Evolutionary conservation across 805 yeast genomes (phyloP).

Genomic region (Clavispora vitiphila): DNA sequence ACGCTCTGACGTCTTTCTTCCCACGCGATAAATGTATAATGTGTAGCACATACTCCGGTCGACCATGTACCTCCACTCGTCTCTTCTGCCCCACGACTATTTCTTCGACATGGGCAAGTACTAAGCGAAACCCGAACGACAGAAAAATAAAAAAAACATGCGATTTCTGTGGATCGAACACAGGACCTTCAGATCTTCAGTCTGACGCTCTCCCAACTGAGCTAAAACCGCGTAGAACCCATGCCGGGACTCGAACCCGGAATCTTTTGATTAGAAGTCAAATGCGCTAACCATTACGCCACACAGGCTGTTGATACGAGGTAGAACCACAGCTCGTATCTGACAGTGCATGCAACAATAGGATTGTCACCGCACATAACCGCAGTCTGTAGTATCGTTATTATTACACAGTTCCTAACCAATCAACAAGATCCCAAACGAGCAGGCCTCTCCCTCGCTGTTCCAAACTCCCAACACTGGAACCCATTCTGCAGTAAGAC

Average conservation of each 20-base stretch:
- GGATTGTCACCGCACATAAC: neutral
- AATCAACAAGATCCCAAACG: constrained; percentile 10
- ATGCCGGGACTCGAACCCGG: constrained; percentile 22
- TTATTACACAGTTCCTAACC: neutral
- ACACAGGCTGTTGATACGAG: constrained; percentile 11
- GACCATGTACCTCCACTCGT: too few species aligned
- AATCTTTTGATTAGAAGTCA: constrained; percentile 20
- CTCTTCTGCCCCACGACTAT: too few species aligned
- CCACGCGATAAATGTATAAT: too few species aligned
- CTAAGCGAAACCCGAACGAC: too few species aligned
- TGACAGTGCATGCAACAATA: constrained; percentile 3
- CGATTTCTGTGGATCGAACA: constrained; percentile 20
- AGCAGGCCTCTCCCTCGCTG: constrained; percentile 5
- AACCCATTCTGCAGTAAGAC: constrained; percentile 13
- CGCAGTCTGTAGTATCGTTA: neutral
- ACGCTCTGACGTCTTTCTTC: too few species aligned
- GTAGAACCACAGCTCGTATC: neutral
- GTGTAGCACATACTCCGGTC: too few species aligned
- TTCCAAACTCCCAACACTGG: constrained; percentile 14
- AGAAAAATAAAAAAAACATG: constrained; percentile 3
- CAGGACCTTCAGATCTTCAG: constrained; percentile 24
- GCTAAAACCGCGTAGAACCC: constrained; percentile 22
- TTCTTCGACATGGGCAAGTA: too few species aligned
- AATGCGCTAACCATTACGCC: constrained; percentile 21
- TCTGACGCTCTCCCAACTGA: constrained; percentile 31